These are phyloP conservation scores for Wallacemonas sp. DNA, from an alignment of 208 protist genomes.

Conservation along the genomic window DNA sequence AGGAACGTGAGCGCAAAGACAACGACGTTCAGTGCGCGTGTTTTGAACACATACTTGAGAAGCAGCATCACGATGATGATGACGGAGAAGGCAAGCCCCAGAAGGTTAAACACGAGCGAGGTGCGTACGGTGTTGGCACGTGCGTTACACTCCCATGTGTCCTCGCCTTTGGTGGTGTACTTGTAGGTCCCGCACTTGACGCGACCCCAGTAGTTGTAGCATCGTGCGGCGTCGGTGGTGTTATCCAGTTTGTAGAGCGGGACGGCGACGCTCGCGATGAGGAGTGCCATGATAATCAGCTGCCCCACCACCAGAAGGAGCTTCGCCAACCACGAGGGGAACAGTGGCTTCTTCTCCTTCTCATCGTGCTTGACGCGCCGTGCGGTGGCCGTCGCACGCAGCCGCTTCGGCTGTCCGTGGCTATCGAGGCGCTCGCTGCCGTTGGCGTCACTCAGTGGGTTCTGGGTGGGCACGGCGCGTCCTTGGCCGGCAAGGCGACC, in stretches of 20 bases:
- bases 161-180: background rate
- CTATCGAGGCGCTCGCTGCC: conserved; percentile 1
- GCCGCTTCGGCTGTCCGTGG: conserved; percentile 1
- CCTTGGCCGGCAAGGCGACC: conserved; percentile 12
- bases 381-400: background rate
- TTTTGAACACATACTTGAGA: conserved; percentile 9
- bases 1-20: conserved; percentile 1
- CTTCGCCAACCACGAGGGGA: background rate
- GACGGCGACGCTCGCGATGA: conserved; percentile 9
- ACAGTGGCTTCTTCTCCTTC: background rate
- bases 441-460: background rate
- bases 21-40: conserved; percentile 6
- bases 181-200: background rate
- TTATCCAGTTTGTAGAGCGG: background rate
- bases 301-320: background rate
- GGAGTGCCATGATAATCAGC: conserved; percentile 1
- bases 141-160: background rate
- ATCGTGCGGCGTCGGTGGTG: background rate
- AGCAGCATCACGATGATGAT: background rate
- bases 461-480: background rate
- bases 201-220: conserved; percentile 14
- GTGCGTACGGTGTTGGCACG: conserved; percentile 1
- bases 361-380: conserved; percentile 8
- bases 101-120: conserved; percentile 1
- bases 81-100: conserved; percentile 8